Base-by-base conservation (phyloP, 1,284 basidiomycete genomes). In the Apiotrichum veenhuisii region DNA sequence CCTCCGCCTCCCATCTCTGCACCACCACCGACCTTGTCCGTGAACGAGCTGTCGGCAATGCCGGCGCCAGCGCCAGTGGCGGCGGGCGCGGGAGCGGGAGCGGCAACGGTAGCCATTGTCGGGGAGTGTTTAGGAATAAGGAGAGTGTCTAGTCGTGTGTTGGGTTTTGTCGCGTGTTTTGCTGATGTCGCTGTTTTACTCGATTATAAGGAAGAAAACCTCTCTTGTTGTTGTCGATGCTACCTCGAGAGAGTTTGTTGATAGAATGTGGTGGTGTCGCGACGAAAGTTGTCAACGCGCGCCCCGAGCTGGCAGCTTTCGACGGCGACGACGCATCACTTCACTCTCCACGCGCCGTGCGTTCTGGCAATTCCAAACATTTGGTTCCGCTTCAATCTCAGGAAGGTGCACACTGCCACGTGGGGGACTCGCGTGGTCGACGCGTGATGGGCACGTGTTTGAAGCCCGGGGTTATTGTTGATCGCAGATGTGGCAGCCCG, bases 11-110 rank as follows among this genome's bases (percentile, higher is more conserved):
- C 30, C 8, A 15, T 7, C 25, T 18, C 38, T 20, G 20, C 43
- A 20, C 7, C 36, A 18, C 33, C 34, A 65, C 73, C 26, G n/a
- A 72, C 70, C 71, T 72, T 74, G 65, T 76, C 73, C 25, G 62
- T 73, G 67, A 73, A 73, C 34, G 66, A 64, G 40, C 59, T 54
- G 54, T 72, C 68, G 25, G 68, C 70, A 48, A 72, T 69, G 54
- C 62, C 65, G 2, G 57, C 62, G 40, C 64, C 65, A 27, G 65
- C 58, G 52, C 62, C 50, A 33, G 26, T 5, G 25, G 34, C 17
- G 11, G 57, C 42, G 20, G 43, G 60, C 27, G 55, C 41, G 46
- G 65, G 47, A 45, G 62, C 56, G 51, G 67, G 51, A 37, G 62
- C 57, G 55, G 58, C 59, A 55, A 54, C 63, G 66, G 66, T 69